Percentiles rank a stretch among this genome's conserved stretches.
Evolutionary conservation across 2,329 filamentous ascomycete species (phyloP).

Genomic region (Colletotrichum abscissum): DNA sequence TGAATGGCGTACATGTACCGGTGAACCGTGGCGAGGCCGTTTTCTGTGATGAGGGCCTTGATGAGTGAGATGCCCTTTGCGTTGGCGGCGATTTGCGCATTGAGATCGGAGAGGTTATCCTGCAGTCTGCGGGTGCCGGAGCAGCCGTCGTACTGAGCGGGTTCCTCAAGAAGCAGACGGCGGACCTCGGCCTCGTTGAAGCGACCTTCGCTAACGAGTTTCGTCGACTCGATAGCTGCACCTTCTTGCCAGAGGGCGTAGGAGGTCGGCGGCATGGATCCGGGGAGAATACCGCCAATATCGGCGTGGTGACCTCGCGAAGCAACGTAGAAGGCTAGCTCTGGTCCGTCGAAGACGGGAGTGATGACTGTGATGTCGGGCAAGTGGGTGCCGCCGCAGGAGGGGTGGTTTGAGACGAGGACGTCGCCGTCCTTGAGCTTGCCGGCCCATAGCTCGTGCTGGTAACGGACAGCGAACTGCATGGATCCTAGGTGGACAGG

Average conservation of each 20-base stretch:
- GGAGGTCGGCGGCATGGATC: constrained; percentile 84
- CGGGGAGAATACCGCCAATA: constrained; percentile 82
- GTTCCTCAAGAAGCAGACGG: constrained; percentile 75
- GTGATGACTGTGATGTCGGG: constrained; percentile 56
- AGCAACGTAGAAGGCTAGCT: constrained; percentile 47
- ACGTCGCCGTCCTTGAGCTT: constrained; percentile 80
- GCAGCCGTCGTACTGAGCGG: constrained; percentile 70
- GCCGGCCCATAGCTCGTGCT: constrained; percentile 74
- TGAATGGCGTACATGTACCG: constrained; percentile 37
- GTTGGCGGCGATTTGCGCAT: constrained; percentile 80
- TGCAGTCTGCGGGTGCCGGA: constrained; percentile 76
- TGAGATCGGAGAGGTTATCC: constrained; percentile 82
- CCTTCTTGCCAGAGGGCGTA: constrained; percentile 74
- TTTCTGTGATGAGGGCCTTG: constrained; percentile 78
- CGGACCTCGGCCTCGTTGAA: constrained; percentile 82
- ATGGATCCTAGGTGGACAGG: constrained; percentile 83
- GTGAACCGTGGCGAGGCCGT: constrained; percentile 76
- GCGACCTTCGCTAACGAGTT: constrained; percentile 79
- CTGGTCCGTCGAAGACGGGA: constrained; percentile 47
- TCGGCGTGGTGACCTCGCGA: constrained; percentile 49
- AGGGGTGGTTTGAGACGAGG: constrained; percentile 68
- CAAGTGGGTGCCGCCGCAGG: constrained; percentile 47
- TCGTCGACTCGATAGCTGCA: constrained; percentile 71
- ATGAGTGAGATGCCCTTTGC: constrained; percentile 83
- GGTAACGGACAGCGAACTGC: constrained; percentile 79